These are phyloP conservation scores for Aphanomyces euteiches DNA, from an alignment of 352 stramenopile genomes.

Conservation along the genomic window DNA sequence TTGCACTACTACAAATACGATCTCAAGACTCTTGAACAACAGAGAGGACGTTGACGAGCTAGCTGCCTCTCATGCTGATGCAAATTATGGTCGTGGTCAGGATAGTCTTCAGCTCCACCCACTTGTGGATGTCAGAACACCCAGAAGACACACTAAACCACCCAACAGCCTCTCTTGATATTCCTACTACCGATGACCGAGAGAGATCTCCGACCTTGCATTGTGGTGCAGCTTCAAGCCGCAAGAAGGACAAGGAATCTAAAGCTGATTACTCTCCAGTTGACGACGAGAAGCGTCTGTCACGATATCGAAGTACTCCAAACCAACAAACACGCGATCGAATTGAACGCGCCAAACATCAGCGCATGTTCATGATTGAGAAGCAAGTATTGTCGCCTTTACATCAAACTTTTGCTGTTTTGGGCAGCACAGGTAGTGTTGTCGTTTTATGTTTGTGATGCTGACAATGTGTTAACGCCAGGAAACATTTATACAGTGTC, in stretches of 20 bases:
- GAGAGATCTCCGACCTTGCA: too few species aligned
- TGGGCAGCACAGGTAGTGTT: conserved; percentile 1
- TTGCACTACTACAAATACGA: too few species aligned
- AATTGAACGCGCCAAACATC: background rate
- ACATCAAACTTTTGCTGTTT: conserved; percentile 13
- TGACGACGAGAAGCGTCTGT: background rate
- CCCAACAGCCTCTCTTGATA: too few species aligned
- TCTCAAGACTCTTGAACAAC: too few species aligned
- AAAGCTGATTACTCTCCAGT: background rate
- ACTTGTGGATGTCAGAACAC: too few species aligned
- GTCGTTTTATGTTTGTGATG: background rate
- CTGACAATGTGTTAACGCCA: background rate
- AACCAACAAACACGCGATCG: background rate
- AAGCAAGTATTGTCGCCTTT: conserved; percentile 10
- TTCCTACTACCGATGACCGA: too few species aligned
- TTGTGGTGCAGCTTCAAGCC: background rate
- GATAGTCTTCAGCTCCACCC: too few species aligned
- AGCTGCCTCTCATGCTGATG: too few species aligned
- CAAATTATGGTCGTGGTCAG: too few species aligned
- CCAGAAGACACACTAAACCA: too few species aligned
- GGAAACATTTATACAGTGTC: conserved; percentile 15
- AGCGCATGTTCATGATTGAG: conserved; percentile 17
- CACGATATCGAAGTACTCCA: background rate
- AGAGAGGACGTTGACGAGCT: too few species aligned
- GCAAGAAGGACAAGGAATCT: background rate